phyloP scores from a whole-genome alignment of 2,329 filamentous ascomycete genomes.

The Diaporthe velutina region DNA sequence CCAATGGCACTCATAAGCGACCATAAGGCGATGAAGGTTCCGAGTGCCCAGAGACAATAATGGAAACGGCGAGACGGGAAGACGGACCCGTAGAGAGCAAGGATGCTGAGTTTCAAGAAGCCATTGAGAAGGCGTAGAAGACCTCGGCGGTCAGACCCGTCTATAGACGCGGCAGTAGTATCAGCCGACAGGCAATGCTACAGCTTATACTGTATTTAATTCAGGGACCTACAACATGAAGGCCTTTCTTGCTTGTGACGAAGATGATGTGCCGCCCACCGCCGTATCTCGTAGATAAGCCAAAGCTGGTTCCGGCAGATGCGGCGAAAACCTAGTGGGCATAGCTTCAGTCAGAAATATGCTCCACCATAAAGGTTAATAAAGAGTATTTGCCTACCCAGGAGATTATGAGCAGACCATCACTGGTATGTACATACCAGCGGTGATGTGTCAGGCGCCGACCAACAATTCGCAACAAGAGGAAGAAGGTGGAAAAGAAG shows the following conservation, averaged over 20 bases:
- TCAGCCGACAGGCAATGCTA: neutral
- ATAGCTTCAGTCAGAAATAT: neutral
- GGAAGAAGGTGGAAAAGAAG: neutral
- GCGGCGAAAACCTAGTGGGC: neutral
- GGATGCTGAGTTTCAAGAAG: neutral
- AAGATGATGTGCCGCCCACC: conserved; percentile 8
- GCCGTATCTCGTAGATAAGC: neutral
- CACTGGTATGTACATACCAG: neutral
- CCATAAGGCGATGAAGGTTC: neutral
- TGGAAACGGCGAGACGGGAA: neutral
- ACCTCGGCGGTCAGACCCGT: neutral
- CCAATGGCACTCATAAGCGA: neutral
- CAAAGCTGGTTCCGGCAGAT: neutral
- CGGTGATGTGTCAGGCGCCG: neutral
- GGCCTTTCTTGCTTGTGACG: neutral
- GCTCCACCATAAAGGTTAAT: neutral
- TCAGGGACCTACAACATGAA: neutral
- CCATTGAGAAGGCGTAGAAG: neutral
- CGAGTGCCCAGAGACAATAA: neutral
- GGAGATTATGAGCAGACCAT: neutral
- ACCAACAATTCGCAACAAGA: neutral
- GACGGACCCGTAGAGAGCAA: neutral
- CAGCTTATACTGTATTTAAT: too few relatives aligned
- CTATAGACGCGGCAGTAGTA: neutral
- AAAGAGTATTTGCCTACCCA: neutral